Evolutionary conservation across 2,329 filamentous ascomycete genomes (phyloP).

Genomic region (Raffaelea deltoideospora): DNA sequence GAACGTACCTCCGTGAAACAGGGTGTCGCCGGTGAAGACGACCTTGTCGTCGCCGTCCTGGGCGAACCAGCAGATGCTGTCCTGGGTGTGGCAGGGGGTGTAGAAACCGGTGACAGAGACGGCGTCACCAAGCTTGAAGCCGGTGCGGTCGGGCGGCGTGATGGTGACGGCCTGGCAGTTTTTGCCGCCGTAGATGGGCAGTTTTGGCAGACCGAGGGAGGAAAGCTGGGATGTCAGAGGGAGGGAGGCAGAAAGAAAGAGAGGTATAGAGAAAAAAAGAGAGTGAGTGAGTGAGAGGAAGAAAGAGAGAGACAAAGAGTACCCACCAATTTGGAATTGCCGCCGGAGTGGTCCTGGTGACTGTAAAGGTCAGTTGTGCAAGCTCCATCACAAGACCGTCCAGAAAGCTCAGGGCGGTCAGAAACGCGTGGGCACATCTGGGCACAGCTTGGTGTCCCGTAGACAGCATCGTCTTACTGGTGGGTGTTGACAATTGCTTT

Average conservation of each 20-base stretch:
- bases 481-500: constrained; percentile 92
- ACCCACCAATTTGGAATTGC: constrained; percentile 64
- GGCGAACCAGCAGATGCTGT: constrained; percentile 92
- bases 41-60: constrained; percentile 61
- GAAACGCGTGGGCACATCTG: too few relatives aligned
- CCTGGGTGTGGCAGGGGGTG: constrained; percentile 95
- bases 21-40: constrained; percentile 90
- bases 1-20: constrained; percentile 94
- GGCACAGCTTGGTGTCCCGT: neutral
- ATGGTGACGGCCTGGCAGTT: constrained; percentile 62
- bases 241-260: too few relatives aligned
- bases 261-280: too few relatives aligned
- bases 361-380: constrained; percentile 27
- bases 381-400: too few relatives aligned
- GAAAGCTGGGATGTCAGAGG: constrained; percentile 14
- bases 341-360: constrained; percentile 88
- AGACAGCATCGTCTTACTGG: constrained; percentile 45
- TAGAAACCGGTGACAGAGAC: constrained; percentile 80
- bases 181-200: constrained; percentile 76
- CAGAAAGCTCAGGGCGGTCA: too few relatives aligned
- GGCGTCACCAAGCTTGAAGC: constrained; percentile 62
- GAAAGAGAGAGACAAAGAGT: neutral
- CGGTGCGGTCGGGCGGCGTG: constrained; percentile 60
- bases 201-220: constrained; percentile 38
- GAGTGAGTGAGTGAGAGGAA: neutral